These are phyloP conservation scores for Euphrasia confusa DNA, from an alignment of 257 asterid genomes.

Conservation along the genomic window DNA sequence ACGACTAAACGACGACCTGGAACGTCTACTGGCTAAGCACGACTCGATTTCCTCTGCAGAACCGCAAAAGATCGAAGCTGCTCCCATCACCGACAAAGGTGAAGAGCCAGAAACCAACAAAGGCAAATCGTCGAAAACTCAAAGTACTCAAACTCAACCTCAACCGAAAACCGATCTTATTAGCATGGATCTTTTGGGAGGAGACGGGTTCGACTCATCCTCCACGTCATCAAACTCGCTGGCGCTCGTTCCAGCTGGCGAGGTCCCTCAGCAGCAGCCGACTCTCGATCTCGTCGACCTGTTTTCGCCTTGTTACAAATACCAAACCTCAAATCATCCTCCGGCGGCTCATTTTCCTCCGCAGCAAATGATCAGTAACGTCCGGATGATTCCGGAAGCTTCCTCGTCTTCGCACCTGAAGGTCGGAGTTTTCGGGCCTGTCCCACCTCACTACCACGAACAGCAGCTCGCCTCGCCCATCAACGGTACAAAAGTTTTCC, in stretches of 20 bases:
- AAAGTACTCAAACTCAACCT: neutral
- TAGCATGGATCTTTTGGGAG: neutral
- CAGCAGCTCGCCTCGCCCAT: neutral
- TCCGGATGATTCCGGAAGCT: neutral
- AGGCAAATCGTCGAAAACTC: neutral
- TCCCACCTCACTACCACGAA: neutral
- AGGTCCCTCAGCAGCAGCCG: neutral
- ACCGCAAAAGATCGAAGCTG: conserved; percentile 38
- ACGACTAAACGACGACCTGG: conserved; percentile 71
- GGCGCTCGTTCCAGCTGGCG: conserved; percentile 43
- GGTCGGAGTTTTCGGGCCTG: no score
- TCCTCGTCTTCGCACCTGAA: neutral
- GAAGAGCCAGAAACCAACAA: neutral
- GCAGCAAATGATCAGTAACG: no score
- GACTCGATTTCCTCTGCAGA: conserved; percentile 63
- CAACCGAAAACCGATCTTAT: neutral
- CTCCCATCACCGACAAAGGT: no score
- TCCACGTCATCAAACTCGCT: conserved; percentile 32
- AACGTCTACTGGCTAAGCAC: conserved; percentile 69
- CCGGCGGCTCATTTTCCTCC: no score
- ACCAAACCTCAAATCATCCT: no score
- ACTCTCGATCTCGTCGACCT: neutral
- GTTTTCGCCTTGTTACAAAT: neutral
- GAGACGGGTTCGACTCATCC: conserved; percentile 77
- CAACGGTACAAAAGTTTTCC: no score